Conservation (phyloP, 371 early-diverging fungal species). For the Circinella umbellata region DNA sequence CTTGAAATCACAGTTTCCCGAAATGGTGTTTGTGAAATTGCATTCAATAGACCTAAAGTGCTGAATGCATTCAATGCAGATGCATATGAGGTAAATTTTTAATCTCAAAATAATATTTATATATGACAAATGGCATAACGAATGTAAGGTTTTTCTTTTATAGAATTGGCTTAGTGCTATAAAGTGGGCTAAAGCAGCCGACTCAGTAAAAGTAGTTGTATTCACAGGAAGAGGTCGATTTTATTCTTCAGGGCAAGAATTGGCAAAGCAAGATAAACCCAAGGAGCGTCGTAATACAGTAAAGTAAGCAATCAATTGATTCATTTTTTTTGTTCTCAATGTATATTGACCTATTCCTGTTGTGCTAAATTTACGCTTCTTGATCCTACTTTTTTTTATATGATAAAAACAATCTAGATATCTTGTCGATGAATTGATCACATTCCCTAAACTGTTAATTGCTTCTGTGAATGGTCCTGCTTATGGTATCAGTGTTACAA, state of each 20-base stretch:
- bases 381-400: no score
- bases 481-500: conserved; percentile 73
- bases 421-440: conserved; percentile 61
- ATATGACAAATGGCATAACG: neutral
- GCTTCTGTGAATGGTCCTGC: conserved; percentile 79
- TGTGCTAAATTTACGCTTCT: no score
- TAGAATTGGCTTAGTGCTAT: conserved; percentile 68
- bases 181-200: conserved; percentile 53
- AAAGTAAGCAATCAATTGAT: conserved; percentile 20
- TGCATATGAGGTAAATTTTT: conserved; percentile 51
- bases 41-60: conserved; percentile 68
- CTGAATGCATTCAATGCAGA: conserved; percentile 68
- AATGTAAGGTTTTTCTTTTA: neutral
- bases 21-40: conserved; percentile 64
- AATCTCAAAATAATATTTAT: neutral
- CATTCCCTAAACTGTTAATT: conserved; percentile 73
- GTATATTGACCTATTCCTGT: no score
- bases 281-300: conserved; percentile 24
- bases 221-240: conserved; percentile 74
- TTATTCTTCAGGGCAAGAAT: conserved; percentile 70
- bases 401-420: conserved; percentile 27
- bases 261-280: conserved; percentile 41
- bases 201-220: conserved; percentile 64
- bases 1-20: conserved; percentile 12
- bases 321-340: no score